phyloP scores from a whole-genome alignment of 805 yeast species.

The Candida ponderosae region DNA sequence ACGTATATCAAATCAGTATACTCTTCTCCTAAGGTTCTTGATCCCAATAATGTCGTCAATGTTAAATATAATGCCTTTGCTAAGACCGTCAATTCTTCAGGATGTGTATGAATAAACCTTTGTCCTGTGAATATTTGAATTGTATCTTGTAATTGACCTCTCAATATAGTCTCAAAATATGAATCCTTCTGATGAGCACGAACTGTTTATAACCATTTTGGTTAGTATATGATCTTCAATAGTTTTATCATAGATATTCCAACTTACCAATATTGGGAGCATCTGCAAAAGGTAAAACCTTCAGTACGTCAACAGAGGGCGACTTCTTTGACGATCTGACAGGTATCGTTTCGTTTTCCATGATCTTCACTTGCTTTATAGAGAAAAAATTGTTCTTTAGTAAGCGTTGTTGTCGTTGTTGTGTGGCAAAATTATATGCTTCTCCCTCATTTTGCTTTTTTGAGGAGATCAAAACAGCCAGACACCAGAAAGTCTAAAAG shows the following conservation, averaged over 20 bases:
- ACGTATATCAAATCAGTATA: constrained; percentile 78
- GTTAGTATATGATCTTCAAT: constrained; percentile 1
- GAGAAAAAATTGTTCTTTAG: no score
- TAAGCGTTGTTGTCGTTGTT: no score
- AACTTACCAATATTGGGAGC: constrained; percentile 77
- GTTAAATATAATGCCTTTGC: constrained; percentile 59
- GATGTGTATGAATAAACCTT: constrained; percentile 54
- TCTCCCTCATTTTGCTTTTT: no score
- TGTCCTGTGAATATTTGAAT: constrained; percentile 48
- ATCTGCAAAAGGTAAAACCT: constrained; percentile 60
- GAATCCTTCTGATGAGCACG: constrained; percentile 88
- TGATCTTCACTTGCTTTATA: no score
- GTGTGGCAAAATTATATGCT: no score
- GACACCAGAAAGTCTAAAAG: no score
- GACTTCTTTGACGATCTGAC: neutral
- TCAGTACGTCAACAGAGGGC: neutral
- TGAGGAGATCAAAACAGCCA: no score
- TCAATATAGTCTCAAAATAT: constrained; percentile 52
- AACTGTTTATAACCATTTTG: constrained; percentile 29
- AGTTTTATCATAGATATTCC: neutral
- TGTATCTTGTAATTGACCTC: constrained; percentile 47
- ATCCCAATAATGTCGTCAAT: constrained; percentile 68
- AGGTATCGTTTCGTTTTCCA: no score
- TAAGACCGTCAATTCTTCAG: constrained; percentile 50
- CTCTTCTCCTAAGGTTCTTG: constrained; percentile 89